phyloP scores from a whole-genome alignment of 2,329 filamentous ascomycete species.

The Verticillium alfalfae region DNA sequence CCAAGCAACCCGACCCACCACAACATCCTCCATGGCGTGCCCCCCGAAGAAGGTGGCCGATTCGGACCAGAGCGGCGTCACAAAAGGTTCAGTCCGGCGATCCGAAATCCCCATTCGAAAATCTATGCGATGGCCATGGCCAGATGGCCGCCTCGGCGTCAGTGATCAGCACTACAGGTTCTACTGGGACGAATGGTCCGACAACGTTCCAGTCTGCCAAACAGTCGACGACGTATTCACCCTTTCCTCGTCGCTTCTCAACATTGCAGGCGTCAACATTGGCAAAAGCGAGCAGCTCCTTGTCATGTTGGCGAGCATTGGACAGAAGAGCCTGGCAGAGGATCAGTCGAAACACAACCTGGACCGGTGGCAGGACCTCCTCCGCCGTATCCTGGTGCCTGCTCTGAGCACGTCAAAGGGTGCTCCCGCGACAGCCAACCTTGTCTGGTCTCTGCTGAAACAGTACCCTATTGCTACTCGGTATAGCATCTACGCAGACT shows the following conservation, averaged over 20 bases:
- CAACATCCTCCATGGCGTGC: conserved; percentile 22
- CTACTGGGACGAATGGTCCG: conserved; percentile 96
- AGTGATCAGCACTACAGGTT: conserved; percentile 73
- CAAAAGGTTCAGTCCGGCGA: conserved; percentile 64
- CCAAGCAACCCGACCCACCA: conserved; percentile 35
- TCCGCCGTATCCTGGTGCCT: conserved; percentile 79
- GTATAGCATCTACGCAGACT: conserved; percentile 89
- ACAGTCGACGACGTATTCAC: conserved; percentile 85
- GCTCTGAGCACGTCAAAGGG: conserved; percentile 79
- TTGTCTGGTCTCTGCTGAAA: conserved; percentile 78
- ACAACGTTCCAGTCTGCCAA: conserved; percentile 89
- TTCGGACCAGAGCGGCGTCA: conserved; percentile 59
- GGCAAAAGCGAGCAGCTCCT: conserved; percentile 76
- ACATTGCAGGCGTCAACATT: conserved; percentile 82
- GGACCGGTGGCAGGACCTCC: conserved; percentile 77
- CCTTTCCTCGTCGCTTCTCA: conserved; percentile 77
- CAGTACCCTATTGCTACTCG: conserved; percentile 70
- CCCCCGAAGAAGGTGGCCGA: conserved; percentile 40
- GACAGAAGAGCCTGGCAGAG: conserved; percentile 64
- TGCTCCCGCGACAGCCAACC: conserved; percentile 79
- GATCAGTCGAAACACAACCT: conserved; percentile 67
- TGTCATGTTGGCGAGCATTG: conserved; percentile 80
- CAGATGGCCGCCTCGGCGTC: conserved; percentile 62
- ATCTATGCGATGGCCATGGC: conserved; percentile 75
- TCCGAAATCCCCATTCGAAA: conserved; percentile 56